These are phyloP conservation scores for Favolaschia claudopus DNA, from an alignment of 768 basidiomycete species.

Conservation along the genomic window DNA sequence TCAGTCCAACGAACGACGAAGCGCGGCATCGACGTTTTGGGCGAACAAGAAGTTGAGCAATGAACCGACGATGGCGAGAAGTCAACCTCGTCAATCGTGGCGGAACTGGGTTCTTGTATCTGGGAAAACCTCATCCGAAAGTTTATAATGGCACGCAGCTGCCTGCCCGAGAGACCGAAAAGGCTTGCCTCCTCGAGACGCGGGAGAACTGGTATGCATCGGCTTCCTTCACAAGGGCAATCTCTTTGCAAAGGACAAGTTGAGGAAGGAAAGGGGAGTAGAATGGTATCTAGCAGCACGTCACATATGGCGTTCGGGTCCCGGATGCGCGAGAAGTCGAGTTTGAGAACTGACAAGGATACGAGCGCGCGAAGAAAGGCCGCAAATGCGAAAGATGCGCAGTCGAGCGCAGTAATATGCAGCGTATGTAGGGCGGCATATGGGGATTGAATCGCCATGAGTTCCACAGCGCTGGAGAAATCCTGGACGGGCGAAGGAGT, in stretches of 20 bases:
- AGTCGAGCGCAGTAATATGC: constrained; percentile 51
- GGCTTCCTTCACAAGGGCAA: not conserved
- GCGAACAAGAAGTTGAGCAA: constrained; percentile 3
- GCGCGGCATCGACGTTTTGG: constrained; percentile 13
- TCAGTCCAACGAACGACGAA: constrained; percentile 12
- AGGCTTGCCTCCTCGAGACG: constrained; percentile 24
- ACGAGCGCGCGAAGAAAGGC: constrained; percentile 43
- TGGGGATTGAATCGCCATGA: constrained; percentile 39
- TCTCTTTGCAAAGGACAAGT: too few relatives aligned
- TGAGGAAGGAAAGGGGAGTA: not conserved
- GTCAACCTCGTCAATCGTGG: not conserved
- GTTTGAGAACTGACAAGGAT: constrained; percentile 48
- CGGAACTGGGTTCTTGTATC: not conserved
- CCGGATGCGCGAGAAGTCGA: constrained; percentile 48
- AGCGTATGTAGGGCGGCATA: constrained; percentile 45
- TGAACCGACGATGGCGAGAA: constrained; percentile 7
- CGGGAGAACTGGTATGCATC: constrained; percentile 13
- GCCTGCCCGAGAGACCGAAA: constrained; percentile 20
- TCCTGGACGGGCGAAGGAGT: too few relatives aligned
- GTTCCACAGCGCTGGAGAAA: constrained; percentile 54
- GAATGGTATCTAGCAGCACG: constrained; percentile 42
- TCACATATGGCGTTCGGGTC: constrained; percentile 35
- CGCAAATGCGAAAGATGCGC: constrained; percentile 43
- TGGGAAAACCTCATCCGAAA: constrained; percentile 15
- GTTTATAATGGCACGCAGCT: constrained; percentile 8